Conservation (phyloP, 1,139 yeast genomes). For the Candida sojae region DNA sequence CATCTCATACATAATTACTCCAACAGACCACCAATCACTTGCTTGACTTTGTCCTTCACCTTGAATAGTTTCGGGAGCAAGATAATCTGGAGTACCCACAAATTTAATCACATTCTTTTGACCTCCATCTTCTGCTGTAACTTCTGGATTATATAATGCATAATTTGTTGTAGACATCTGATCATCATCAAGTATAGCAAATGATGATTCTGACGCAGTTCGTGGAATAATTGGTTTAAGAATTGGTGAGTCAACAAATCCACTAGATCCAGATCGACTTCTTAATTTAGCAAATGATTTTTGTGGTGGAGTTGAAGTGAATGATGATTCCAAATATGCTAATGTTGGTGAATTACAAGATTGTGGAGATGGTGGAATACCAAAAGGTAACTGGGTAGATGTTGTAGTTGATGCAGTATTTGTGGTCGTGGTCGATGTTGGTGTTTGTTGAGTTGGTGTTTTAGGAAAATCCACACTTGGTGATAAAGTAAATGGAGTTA, state of each 20-base stretch:
- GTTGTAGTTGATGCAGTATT: background rate
- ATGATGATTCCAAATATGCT: slow-evolving; percentile 14
- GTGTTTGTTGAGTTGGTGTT: slow-evolving; percentile 12
- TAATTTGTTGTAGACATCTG: slow-evolving; percentile 37
- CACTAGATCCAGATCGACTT: slow-evolving; percentile 35
- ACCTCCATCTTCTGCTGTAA: slow-evolving; percentile 49
- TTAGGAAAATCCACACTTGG: slow-evolving; percentile 42
- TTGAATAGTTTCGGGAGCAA: slow-evolving; percentile 93
- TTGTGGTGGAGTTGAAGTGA: slow-evolving; percentile 10
- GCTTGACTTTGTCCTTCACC: slow-evolving; percentile 85
- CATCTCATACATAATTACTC: slow-evolving; percentile 92
- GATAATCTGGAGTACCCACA: slow-evolving; percentile 97
- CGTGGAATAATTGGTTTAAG: slow-evolving; percentile 49
- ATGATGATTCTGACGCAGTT: slow-evolving; percentile 57
- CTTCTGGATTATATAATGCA: slow-evolving; percentile 73
- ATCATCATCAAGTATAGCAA: slow-evolving; percentile 55
- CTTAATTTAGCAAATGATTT: slow-evolving; percentile 16
- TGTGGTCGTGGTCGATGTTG: slow-evolving; percentile 10
- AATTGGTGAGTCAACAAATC: slow-evolving; percentile 46
- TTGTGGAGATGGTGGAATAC: slow-evolving; percentile 1
- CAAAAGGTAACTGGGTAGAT: background rate
- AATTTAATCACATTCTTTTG: slow-evolving; percentile 39
- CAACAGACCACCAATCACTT: slow-evolving; percentile 99
- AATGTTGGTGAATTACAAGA: slow-evolving; percentile 13
- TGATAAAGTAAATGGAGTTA: slow-evolving; percentile 51